Evolutionary conservation across 768 basidiomycete species (phyloP), one percentile per base, ranked within the genome.

Genomic region (Agrocybe pediades): DNA sequence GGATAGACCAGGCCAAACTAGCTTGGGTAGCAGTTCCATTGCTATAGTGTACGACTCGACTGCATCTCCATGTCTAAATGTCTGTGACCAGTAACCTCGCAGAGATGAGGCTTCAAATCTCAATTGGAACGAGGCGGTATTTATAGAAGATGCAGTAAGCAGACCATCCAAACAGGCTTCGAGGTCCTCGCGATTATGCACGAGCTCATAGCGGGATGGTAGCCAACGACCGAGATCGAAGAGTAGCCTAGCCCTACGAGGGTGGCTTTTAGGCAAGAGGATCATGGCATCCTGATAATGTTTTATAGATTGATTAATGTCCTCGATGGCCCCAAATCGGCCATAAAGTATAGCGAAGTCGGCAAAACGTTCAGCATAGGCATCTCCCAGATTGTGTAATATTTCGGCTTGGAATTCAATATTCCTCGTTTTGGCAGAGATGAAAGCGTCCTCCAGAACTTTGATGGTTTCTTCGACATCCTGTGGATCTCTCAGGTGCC

Each of bases 221-320:
- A 56, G 50, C 55, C 55, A 56, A 20, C 49, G 15, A 13, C 55
- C 55, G 9, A 56, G 44, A 40, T 47, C 49, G 24, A 56, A 51
- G 4, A 51, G 45, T 17, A 47, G 19, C 7, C 24, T 40, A 16
- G 20, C n/a, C n/a, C 30, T 47, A 9, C 6, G 13, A 1, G 55
- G 55, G 21, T 56, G 9, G 9, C 20, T 20, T 9, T 56, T 46
- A 17, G 49, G 46, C n/a, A 45, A 41, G 5, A 51, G 19, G 9
- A 13, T 24, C 11, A 33, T 46, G 17, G 55, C 55, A 4, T 46
- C 20, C 40, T 36, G 23, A 17, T 46, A 46, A 6, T 39, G 4
- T 1, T 25, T 20, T 21, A 56, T 41, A 24, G 49, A 46, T 6
- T 27, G 11, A n/a, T 56, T 41, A 25, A 56, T 51, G 20, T 56